Evolutionary conservation across 2,329 filamentous ascomycete genomes (phyloP), one percentile per base, ranked within the genome.

Genomic region (Penicillium olsonii): DNA sequence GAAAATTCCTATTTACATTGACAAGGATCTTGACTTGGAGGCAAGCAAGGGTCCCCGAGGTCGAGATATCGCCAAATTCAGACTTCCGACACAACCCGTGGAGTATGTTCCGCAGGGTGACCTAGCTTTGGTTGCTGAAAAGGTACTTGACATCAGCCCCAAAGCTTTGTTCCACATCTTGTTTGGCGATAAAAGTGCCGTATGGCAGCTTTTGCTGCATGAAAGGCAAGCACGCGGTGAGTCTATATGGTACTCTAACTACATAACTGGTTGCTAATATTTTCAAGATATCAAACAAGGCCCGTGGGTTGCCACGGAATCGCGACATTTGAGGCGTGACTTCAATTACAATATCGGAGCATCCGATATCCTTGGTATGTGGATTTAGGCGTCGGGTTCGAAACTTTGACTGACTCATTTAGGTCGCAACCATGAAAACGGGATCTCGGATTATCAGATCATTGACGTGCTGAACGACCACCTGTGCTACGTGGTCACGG

Each of bases 101-200:
- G 76, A 88, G 10, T 96, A 92, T 67, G 87, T 90, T 50, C 94
- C 94, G 1, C 83, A 87, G 53, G 89, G 87, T 45, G 92, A 95
- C 82, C 83, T 86, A 44, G 79, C 83, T 56, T 81, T 87, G 57
- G 86, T 87, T 7, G 83, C 88, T 1, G 89, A 95, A 68, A 84
- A 88, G 53, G 82, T 90, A 57, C 96, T 95, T 68, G 88, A 95
- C 58, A 86, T 97, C 53, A 95, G 90, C 55, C 87, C 94, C 39
- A 97, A 99, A 70, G 90, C 90, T 0, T 84, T 96, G 50, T 99
- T 97, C 69, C 92, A 97, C 65, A 89, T 97, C 14, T 81, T 99
- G 43, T 99, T 97, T 70, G 94, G 94, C 31, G 94, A 99, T 70
- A 95, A 92, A 73, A 95, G 90, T 67, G 90, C 92, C 27, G 86